Evolutionary conservation across 2,329 filamentous ascomycete genomes (phyloP), one percentile per base, ranked within the genome.

Genomic region (Aspergillus brunneoviolaceus): DNA sequence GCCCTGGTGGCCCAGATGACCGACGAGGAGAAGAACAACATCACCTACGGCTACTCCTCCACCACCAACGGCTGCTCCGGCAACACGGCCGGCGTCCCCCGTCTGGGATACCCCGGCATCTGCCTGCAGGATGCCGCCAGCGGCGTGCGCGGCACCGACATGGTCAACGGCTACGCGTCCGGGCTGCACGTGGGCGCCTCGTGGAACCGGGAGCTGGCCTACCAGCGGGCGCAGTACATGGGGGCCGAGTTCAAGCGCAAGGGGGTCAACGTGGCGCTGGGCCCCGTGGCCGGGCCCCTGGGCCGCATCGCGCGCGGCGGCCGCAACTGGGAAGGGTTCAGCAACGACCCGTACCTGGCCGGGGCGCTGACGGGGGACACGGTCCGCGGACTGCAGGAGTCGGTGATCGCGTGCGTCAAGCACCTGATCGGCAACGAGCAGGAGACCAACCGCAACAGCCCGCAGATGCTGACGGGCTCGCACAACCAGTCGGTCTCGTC

Each of bases 381-480:
- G 5, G 75, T 81, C 35, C 65, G 61, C 25, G 79, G 77, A 12
- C 71, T 78, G 14, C 79, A 81, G 55, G 72, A 71, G 39, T 77
- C 77, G 60, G 80, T 81, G 4, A 74, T 80, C 45, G 59, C 68
- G 4, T 67, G 66, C n/a, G 57, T 65, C 21, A 78, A 86, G 72
- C 86, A 88, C 66, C 82, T 81, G 57, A 83, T 88, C 48, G 83
- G 76, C 16, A 86, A 88, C 58, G 86, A 88, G 64, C 86, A 88
- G 70, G 86, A 88, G 49, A 59, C 67, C 4, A 63, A 65, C 35
- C 66, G 69, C 1, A 68, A 64, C 23, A 63, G 62, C 55, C 60
- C 45, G 14, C 21, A 56, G 72, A 75, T 47, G 71, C 75, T 57
- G 68, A 73, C 3, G 65, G 77, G 63, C 75, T 66, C 72, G 78